Evolutionary conservation across 306 rosid genomes (phyloP), one percentile per base, ranked within the genome.

Genomic region (Medicago lupulina): DNA sequence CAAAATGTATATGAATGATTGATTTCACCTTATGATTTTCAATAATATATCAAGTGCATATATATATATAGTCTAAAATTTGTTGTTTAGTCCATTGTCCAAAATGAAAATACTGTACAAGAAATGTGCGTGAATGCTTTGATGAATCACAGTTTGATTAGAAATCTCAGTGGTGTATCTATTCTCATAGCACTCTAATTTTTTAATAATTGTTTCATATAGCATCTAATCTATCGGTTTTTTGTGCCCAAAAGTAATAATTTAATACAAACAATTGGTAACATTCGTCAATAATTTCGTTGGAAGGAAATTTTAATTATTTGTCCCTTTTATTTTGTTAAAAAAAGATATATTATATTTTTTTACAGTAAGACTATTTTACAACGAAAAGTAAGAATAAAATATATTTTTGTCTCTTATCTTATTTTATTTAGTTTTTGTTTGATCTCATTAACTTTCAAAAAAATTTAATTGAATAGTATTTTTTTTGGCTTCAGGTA

Each of bases 131-230:
- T n/a, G n/a, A n/a, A n/a, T 76, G 79, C 77, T 38, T 59, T 17
- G 9, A 31, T 25, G 12, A 43, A 1, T 9, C 21, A 28, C 31
- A 44, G 11, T 67, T 58, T 50, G 81, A 81, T 21, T 63, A 23
- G 19, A 77, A 67, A 38, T 34, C 11, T 81, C 71, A 74, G 71
- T 84, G 85, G 78, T 81, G 87, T 75, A 86, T 83, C 76, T 71
- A 83, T 86, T 83, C 87, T 75, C 47, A 63, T 19, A 66, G 82
- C 87, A 86, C 79, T 74, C 60, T 58, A 1, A 40, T 38, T 80
- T 75, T 76, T 9, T 19, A 78, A 28, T 40, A 23, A 67, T 67
- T 59, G 44, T 71, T 81, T 75, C 46, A 51, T 43, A 57, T 64
- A 75, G 85, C 85, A 74, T 78, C 80, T 59, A 16, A 58, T 64